Percentiles rank a stretch among this genome's conserved stretches.
These are phyloP conservation scores for Linanthus parryae DNA, from an alignment of 148 eudicot genomes.

Conservation along the genomic window DNA sequence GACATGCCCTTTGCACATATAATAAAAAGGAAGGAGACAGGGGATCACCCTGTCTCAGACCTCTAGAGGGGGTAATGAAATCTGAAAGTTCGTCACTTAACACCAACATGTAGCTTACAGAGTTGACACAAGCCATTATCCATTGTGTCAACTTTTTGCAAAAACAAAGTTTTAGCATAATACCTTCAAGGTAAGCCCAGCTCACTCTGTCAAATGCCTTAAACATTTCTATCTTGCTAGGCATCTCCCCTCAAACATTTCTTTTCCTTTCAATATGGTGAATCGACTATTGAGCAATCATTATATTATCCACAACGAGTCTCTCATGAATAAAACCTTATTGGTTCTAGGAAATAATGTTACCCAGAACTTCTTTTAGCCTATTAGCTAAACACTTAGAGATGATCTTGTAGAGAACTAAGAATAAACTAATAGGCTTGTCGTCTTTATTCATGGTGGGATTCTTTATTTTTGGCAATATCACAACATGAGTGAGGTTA, in stretches of 20 bases:
- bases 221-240: background rate
- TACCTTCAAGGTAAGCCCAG: background rate
- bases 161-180: background rate
- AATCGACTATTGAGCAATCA: background rate
- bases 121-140: background rate
- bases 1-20: background rate
- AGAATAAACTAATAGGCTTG: background rate
- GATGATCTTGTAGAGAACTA: background rate
- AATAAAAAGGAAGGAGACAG: background rate
- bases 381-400: background rate
- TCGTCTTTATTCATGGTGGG: background rate
- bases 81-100: background rate
- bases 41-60: background rate
- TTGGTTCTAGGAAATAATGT: too few relatives aligned
- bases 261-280: background rate
- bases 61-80: background rate
- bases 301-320: too few relatives aligned
- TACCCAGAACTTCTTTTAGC: background rate
- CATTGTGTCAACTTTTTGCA: background rate
- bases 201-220: background rate
- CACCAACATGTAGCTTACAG: background rate
- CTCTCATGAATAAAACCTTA: background rate
- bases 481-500: background rate
- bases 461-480: background rate
- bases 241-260: background rate